These are phyloP conservation scores for Aegle marmelos DNA, from an alignment of 345 rosid species.

Conservation along the genomic window DNA sequence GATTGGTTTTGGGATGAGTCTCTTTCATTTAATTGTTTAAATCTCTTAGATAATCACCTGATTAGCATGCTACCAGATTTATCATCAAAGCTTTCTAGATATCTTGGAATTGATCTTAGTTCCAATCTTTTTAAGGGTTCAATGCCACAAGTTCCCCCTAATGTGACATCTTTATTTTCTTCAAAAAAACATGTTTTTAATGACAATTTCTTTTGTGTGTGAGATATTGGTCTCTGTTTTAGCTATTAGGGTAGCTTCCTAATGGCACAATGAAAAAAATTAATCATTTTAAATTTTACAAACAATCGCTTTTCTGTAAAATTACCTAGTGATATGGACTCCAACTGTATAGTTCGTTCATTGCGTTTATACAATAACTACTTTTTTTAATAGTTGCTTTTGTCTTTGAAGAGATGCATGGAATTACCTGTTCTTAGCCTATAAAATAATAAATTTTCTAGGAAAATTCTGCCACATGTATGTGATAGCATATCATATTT, in stretches of 20 bases:
- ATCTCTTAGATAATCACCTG: constrained; percentile 20
- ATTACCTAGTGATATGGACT: constrained; percentile 13
- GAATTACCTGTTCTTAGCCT: constrained; percentile 8
- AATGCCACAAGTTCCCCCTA: constrained; percentile 5
- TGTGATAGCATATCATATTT: background rate
- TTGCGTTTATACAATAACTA: constrained; percentile 11
- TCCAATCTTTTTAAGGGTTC: constrained; percentile 10
- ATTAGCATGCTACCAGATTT: constrained; percentile 12
- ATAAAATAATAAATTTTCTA: constrained; percentile 15
- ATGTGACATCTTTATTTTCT: constrained; percentile 25
- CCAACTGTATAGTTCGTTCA: background rate
- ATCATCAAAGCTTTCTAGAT: background rate
- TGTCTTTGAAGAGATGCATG: constrained; percentile 3
- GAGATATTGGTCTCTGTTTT: constrained; percentile 2
- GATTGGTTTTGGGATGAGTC: constrained; percentile 22
- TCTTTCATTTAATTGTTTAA: background rate
- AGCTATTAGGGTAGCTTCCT: constrained; percentile 28
- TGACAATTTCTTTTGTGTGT: constrained; percentile 25
- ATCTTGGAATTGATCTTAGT: constrained; percentile 17
- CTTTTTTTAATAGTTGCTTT: constrained; percentile 14
- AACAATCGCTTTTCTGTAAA: constrained; percentile 17
- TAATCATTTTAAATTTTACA: background rate
- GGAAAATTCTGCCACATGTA: constrained; percentile 12
- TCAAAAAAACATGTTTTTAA: constrained; percentile 30
- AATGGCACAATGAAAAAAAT: background rate